Conservation (phyloP, 208 protist genomes). For the Leishmania arabica region DNA sequence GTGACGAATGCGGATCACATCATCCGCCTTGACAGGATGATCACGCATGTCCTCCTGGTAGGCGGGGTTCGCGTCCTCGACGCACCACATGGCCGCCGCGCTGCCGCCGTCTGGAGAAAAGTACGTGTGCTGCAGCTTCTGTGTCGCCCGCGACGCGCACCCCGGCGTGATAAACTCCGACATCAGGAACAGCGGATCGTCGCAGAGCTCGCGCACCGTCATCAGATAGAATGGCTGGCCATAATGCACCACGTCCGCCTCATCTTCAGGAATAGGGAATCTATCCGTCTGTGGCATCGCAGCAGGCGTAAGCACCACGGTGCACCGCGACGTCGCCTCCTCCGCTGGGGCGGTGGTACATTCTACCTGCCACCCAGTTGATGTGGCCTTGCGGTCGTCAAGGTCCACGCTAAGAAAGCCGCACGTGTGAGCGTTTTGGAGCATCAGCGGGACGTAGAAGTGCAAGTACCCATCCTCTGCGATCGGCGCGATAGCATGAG, state of each 20-base stretch:
- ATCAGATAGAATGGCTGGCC: constrained; percentile 88
- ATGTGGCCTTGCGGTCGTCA: constrained; percentile 54
- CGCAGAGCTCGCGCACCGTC: constrained; percentile 70
- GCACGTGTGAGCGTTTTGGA: constrained; percentile 79
- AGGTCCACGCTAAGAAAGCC: constrained; percentile 86
- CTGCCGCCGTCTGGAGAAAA: constrained; percentile 81
- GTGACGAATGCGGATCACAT: constrained; percentile 76
- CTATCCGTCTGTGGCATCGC: constrained; percentile 71
- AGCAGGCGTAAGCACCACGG: constrained; percentile 69
- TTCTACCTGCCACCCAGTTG: constrained; percentile 72
- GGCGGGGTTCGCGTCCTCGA: constrained; percentile 72
- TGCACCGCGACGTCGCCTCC: constrained; percentile 72
- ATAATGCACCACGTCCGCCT: constrained; percentile 90
- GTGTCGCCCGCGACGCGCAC: constrained; percentile 67
- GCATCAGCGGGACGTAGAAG: constrained; percentile 80
- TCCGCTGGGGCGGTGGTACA: constrained; percentile 55
- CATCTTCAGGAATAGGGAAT: constrained; percentile 68
- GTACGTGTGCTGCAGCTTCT: constrained; percentile 78
- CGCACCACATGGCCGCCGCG: constrained; percentile 72
- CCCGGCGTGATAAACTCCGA: constrained; percentile 70
- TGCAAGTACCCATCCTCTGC: constrained; percentile 67
- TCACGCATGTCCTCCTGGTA: constrained; percentile 90
- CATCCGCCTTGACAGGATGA: constrained; percentile 69
- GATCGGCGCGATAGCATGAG: constrained; percentile 50
- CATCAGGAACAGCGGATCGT: constrained; percentile 72